phyloP scores from a whole-genome alignment of 108 stramenopile species.

The Stephanodiscus triporus region DNA sequence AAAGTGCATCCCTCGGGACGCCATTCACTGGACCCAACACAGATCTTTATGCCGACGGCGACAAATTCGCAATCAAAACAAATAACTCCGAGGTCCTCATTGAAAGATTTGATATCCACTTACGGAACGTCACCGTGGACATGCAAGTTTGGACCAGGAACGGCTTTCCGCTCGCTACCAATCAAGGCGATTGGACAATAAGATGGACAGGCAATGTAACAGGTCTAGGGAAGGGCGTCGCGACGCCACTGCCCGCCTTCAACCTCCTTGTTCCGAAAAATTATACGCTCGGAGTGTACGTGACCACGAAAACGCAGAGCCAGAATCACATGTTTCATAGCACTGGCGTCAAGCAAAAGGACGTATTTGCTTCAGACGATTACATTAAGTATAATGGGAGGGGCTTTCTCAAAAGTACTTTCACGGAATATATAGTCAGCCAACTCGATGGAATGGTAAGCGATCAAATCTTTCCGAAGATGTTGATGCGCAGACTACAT shows the following conservation, averaged over 20 bases:
- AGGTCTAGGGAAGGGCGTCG: background rate
- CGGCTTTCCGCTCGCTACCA: background rate
- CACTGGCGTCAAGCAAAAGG: background rate
- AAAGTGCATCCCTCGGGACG: background rate
- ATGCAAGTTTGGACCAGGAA: constrained; percentile 4
- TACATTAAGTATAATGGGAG: background rate
- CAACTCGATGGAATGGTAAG: constrained; percentile 10
- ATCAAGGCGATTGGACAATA: background rate
- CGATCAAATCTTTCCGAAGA: background rate
- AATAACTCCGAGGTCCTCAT: background rate
- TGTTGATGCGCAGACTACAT: no score
- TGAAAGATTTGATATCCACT: constrained; percentile 1
- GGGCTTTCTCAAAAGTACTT: background rate
- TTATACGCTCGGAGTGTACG: constrained; percentile 4
- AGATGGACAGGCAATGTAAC: background rate
- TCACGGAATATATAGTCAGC: background rate
- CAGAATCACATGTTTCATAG: constrained; percentile 1
- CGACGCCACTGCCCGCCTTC: constrained; percentile 4
- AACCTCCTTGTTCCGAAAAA: background rate
- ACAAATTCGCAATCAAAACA: constrained; percentile 2
- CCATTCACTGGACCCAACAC: constrained; percentile 1
- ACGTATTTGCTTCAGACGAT: constrained; percentile 1
- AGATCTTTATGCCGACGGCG: background rate
- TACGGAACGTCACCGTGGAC: background rate
- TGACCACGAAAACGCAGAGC: background rate